Evolutionary conservation across 306 rosid genomes (phyloP), one percentile per base, ranked within the genome.

Genomic region (Lablab purpureus): DNA sequence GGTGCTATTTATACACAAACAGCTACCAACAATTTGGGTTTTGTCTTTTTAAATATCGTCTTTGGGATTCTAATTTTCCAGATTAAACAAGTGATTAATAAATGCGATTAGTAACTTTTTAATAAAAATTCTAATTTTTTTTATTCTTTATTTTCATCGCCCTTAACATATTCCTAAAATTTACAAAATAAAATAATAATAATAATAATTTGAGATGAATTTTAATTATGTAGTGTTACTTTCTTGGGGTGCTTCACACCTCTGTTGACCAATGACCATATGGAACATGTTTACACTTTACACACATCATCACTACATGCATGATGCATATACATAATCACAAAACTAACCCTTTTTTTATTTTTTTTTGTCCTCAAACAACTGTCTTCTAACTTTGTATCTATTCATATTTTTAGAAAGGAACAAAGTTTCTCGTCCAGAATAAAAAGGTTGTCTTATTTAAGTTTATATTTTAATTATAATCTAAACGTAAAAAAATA

Each of bases 1-100:
- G 70, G 32, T 5, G 60, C 1, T 70, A 80, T 84, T 75, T 84
- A 84, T 80, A 55, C 3, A 25, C 41, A 71, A 59, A 17, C 77
- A 58, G 77, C 55, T 59, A 17, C 40, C 45, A 40, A 40, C 45
- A 40, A 9, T 40, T 10, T 40, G 45, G 45, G 13, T 9, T 40
- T 40, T 9, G 43, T 37, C 6, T 10, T 2, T 40, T 2, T 40
- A 40, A 40, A 40, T 10, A 40, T 1, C 8, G 8, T 7, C 11
- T 37, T 36, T 37, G 10, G 10, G 0, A 8, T 37, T 37, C 10
- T 37, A 7, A 37, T 37, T 37, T 37, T 7, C 10, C 2, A 37
- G 2, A 37, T 1, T 7, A 37, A 37, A 32, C 0, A 37, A 37
- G 11, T 37, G 43, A 37, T 2, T 34, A 34, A 34, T 34, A 34